Evolutionary conservation across 495 filamentous ascomycete species (phyloP).

Genomic region (Xylaria curta): DNA sequence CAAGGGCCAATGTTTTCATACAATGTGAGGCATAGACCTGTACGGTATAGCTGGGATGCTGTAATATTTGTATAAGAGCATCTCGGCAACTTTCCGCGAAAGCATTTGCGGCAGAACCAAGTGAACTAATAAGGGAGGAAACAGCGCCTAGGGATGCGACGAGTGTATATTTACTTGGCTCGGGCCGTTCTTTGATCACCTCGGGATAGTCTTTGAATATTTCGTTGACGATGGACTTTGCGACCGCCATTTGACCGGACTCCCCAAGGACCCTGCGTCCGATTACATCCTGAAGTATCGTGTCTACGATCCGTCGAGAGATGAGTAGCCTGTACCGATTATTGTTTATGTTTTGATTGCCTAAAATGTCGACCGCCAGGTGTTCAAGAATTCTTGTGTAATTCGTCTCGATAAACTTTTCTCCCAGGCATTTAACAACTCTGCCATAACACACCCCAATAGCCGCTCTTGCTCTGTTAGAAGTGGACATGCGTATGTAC

Average conservation of each 20-base stretch:
- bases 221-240: slow-evolving; percentile 82
- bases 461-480: slow-evolving; percentile 79
- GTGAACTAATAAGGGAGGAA: slow-evolving; percentile 74
- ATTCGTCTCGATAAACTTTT: slow-evolving; percentile 76
- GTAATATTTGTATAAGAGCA: slow-evolving; percentile 85
- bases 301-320: slow-evolving; percentile 82
- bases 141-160: slow-evolving; percentile 81
- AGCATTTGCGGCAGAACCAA: slow-evolving; percentile 79
- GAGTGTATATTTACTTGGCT: slow-evolving; percentile 87
- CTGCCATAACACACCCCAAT: slow-evolving; percentile 88
- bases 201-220: slow-evolving; percentile 95
- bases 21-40: slow-evolving; percentile 88
- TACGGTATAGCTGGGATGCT: slow-evolving; percentile 95
- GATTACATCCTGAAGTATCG: slow-evolving; percentile 83
- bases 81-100: slow-evolving; percentile 85
- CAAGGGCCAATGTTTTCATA: slow-evolving; percentile 83
- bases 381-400: slow-evolving; percentile 83
- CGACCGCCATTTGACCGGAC: slow-evolving; percentile 81
- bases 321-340: slow-evolving; percentile 90
- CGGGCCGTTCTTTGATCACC: slow-evolving; percentile 86
- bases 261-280: slow-evolving; percentile 85
- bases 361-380: slow-evolving; percentile 78
- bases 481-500: slow-evolving; percentile 80
- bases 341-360: slow-evolving; percentile 73
- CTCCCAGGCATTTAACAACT: slow-evolving; percentile 73